These are phyloP conservation scores for Oryza punctata DNA, from an alignment of 176 grass and related monocot genomes.

Conservation along the genomic window DNA sequence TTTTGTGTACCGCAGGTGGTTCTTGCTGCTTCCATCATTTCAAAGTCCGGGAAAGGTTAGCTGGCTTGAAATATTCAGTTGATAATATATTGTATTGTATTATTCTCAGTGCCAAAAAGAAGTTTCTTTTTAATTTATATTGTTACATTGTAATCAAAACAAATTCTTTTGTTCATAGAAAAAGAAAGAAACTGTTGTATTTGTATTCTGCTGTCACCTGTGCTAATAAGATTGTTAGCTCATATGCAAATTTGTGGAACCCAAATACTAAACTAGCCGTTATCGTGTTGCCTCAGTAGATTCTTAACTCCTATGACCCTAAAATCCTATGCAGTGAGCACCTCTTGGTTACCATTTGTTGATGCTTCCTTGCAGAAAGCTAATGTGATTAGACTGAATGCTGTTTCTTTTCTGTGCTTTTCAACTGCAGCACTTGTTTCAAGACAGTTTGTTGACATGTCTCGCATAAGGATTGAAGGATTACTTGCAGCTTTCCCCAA, in stretches of 20 bases:
- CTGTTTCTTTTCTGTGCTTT: not conserved
- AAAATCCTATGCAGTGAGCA: not conserved
- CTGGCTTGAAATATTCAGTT: slow-evolving; percentile 23
- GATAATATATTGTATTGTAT: not conserved
- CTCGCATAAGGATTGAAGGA: slow-evolving; percentile 83
- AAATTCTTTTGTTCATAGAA: not conserved
- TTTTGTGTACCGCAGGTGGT: slow-evolving; percentile 57
- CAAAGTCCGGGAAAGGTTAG: slow-evolving; percentile 83
- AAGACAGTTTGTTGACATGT: slow-evolving; percentile 83
- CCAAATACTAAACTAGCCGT: not conserved
- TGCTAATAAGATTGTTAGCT: slow-evolving; percentile 14
- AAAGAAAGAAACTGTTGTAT: not conserved
- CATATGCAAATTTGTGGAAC: slow-evolving; percentile 1
- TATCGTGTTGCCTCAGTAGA: not conserved
- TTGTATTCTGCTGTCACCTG: not conserved
- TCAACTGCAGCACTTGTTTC: slow-evolving; percentile 76
- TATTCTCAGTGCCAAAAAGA: too few species aligned
- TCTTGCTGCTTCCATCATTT: slow-evolving; percentile 75
- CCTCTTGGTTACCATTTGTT: not conserved
- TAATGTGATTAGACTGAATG: not conserved
- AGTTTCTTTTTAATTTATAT: too few species aligned
- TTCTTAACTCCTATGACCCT: not conserved
- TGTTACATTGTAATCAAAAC: too few species aligned
- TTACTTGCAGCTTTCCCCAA: slow-evolving; percentile 90
- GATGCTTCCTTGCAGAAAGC: not conserved